These are phyloP conservation scores for Boletus huronensis DNA, from an alignment of 768 basidiomycete species.

Conservation along the genomic window DNA sequence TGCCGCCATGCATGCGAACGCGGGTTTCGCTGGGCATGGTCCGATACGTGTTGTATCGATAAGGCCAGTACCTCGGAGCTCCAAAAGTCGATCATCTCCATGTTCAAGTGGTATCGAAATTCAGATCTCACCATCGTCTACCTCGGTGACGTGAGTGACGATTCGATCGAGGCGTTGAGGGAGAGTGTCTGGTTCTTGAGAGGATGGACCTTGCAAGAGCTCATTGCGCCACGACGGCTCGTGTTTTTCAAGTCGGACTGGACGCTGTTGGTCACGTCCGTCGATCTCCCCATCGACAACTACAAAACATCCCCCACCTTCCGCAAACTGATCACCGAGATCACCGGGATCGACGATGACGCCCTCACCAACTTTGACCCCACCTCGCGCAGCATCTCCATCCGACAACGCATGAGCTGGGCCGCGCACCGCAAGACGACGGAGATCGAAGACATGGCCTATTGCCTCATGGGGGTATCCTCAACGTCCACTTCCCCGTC, in stretches of 20 bases:
- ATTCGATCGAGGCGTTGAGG: slow-evolving; percentile 13
- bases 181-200: slow-evolving; percentile 24
- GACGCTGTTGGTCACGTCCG: slow-evolving; percentile 12
- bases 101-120: slow-evolving; percentile 30
- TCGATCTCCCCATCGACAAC: slow-evolving; percentile 15
- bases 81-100: slow-evolving; percentile 28
- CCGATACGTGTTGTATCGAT: slow-evolving; percentile 30
- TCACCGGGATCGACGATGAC: slow-evolving; percentile 19
- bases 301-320: slow-evolving; percentile 16
- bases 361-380: slow-evolving; percentile 19
- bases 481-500: slow-evolving; percentile 27
- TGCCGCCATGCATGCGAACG: slow-evolving; percentile 15
- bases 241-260: slow-evolving; percentile 26
- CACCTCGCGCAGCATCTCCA: slow-evolving; percentile 7
- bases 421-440: slow-evolving; percentile 30
- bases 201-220: slow-evolving; percentile 27
- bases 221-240: slow-evolving; percentile 24
- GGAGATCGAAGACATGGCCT: slow-evolving; percentile 28
- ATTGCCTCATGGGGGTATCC: slow-evolving; percentile 30
- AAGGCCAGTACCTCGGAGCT: slow-evolving; percentile 28
- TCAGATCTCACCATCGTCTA: slow-evolving; percentile 27
- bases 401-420: slow-evolving; percentile 28
- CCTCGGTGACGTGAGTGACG: slow-evolving; percentile 16
- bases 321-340: slow-evolving; percentile 10
- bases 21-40: slow-evolving; percentile 28